Conservation (phyloP, 2,329 filamentous ascomycete species). For the Talaromyces albobiverticillius region DNA sequence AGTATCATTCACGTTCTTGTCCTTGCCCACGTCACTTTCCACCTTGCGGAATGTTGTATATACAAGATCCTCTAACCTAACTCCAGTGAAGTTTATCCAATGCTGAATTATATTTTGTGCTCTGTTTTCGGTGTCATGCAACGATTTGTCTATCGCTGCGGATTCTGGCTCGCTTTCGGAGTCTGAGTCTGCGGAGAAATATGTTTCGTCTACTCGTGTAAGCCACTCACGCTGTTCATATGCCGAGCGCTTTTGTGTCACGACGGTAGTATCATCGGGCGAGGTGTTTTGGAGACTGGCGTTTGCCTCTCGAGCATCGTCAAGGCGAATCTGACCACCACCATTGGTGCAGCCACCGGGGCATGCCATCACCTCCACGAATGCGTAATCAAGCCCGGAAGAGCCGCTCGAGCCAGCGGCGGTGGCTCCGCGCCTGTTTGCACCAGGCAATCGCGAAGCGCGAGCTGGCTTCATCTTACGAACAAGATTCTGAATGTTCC, state of each 20-base stretch:
- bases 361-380: conserved; percentile 98
- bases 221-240: conserved; percentile 86
- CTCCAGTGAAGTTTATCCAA: conserved; percentile 71
- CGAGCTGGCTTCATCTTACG: conserved; percentile 81
- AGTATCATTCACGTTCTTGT: conserved; percentile 59
- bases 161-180: conserved; percentile 35
- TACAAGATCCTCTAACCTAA: conserved; percentile 68
- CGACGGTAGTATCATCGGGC: conserved; percentile 23
- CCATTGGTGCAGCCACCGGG: conserved; percentile 98
- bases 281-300: conserved; percentile 11
- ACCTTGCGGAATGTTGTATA: conserved; percentile 90
- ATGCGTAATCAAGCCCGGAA: conserved; percentile 67
- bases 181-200: conserved; percentile 72
- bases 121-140: conserved; percentile 25
- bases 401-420: conserved; percentile 25
- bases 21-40: conserved; percentile 90
- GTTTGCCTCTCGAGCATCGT: conserved; percentile 58
- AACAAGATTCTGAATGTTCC: conserved; percentile 97
- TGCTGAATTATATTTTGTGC: conserved; percentile 68
- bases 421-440: conserved; percentile 27
- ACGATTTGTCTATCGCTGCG: conserved; percentile 23
- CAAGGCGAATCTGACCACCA: conserved; percentile 89
- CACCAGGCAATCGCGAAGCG: conserved; percentile 73
- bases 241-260: conserved; percentile 60
- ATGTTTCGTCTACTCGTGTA: conserved; percentile 79